Evolutionary conservation across 2,329 filamentous ascomycete genomes (phyloP).

Genomic region (Calonectria leucothoes): DNA sequence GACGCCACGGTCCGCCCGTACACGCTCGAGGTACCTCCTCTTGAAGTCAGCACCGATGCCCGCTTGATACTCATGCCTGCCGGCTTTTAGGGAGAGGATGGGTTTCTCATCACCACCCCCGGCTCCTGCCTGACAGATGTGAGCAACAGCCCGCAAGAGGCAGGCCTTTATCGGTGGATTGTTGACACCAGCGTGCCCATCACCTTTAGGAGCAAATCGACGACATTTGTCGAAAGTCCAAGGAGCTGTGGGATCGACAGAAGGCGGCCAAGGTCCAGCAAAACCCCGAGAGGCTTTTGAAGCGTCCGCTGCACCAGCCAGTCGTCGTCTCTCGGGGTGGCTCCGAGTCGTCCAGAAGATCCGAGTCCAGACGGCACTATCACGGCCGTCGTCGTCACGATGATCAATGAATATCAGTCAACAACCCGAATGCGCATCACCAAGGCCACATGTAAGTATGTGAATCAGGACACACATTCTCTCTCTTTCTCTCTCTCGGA

Average conservation of each 20-base stretch:
- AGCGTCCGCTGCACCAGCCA: conserved; percentile 68
- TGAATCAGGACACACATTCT: conserved; percentile 17
- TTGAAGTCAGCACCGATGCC: conserved; percentile 25
- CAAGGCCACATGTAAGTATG: conserved; percentile 8
- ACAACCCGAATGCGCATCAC: conserved; percentile 17
- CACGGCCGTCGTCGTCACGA: conserved; percentile 44
- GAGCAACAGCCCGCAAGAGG: conserved; percentile 44
- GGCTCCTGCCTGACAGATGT: conserved; percentile 70
- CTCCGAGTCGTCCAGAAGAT: conserved; percentile 28
- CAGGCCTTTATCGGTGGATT: conserved; percentile 23
- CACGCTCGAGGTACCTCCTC: conserved; percentile 63
- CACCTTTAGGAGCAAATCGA: conserved; percentile 68
- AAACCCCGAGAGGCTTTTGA: conserved; percentile 61
- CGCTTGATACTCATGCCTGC: conserved; percentile 35
- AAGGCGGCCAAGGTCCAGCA: conserved; percentile 61
- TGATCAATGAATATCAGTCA: conserved; percentile 32
- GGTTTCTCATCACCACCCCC: conserved; percentile 69
- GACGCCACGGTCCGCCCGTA: conserved; percentile 68
- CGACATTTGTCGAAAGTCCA: conserved; percentile 70
- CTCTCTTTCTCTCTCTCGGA: too few relatives aligned
- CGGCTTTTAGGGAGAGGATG: conserved; percentile 65
- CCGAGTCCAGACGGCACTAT: conserved; percentile 39
- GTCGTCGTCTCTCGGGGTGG: conserved; percentile 56
- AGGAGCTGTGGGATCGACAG: conserved; percentile 67
- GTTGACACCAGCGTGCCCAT: conserved; percentile 24